These are phyloP conservation scores for Amauroascus verrucosus DNA, from an alignment of 2,329 filamentous ascomycete species.

Conservation along the genomic window DNA sequence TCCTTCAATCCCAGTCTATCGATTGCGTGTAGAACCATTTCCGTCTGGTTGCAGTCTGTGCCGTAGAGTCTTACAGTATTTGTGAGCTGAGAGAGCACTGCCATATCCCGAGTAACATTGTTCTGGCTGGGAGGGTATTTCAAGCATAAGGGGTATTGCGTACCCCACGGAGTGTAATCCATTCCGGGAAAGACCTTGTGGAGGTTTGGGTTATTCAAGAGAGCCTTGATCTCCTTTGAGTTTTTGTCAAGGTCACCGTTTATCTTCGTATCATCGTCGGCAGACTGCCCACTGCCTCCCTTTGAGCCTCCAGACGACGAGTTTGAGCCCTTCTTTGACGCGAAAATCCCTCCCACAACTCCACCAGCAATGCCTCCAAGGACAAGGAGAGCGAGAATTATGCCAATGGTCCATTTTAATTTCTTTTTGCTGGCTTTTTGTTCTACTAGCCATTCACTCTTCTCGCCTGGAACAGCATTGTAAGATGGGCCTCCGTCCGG, in stretches of 20 bases:
- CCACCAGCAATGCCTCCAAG: constrained; percentile 63
- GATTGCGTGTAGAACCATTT: constrained; percentile 82
- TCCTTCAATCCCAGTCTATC: constrained; percentile 58
- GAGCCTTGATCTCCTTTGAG: constrained; percentile 65
- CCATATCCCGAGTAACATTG: constrained; percentile 84
- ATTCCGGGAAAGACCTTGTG: constrained; percentile 93
- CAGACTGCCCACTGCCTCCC: constrained; percentile 39
- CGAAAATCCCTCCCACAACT: constrained; percentile 60
- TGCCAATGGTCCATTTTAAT: constrained; percentile 59
- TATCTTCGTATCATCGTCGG: constrained; percentile 47
- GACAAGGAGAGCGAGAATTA: constrained; percentile 54
- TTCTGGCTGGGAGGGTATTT: constrained; percentile 74
- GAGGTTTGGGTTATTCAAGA: constrained; percentile 69
- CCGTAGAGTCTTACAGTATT: constrained; percentile 83
- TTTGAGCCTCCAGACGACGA: constrained; percentile 15
- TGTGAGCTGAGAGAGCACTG: constrained; percentile 80
- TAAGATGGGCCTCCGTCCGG: constrained; percentile 42
- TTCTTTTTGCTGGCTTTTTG: constrained; percentile 55
- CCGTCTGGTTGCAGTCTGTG: constrained; percentile 93
- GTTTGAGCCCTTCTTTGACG: constrained; percentile 35
- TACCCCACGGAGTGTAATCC: constrained; percentile 87
- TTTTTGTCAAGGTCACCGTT: constrained; percentile 65
- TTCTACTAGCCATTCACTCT: constrained; percentile 53
- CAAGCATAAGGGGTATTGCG: constrained; percentile 78
- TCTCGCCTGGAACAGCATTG: constrained; percentile 50